Percentiles rank a stretch among this genome's conserved stretches.
Evolutionary conservation across 2,329 filamentous ascomycete genomes (phyloP).

Genomic region (Hypoxylon sp.): DNA sequence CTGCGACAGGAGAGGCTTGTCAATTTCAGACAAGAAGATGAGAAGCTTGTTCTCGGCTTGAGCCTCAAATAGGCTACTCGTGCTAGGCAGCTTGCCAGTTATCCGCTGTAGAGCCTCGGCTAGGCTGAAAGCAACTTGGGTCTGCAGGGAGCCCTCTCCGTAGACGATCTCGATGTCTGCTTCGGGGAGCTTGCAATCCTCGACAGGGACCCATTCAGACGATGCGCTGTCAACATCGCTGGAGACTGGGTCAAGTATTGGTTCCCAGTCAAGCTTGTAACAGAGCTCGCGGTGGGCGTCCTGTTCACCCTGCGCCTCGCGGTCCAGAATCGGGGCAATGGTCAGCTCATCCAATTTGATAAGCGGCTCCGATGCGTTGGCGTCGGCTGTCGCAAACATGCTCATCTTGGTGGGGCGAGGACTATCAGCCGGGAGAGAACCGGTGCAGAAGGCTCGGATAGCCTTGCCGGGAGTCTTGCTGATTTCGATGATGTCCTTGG

Average conservation of each 20-base stretch:
- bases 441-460: constrained; percentile 54
- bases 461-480: constrained; percentile 48
- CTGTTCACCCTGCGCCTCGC: constrained; percentile 45
- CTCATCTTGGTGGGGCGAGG: constrained; percentile 54
- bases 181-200: constrained; percentile 41
- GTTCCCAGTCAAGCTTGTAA: constrained; percentile 62
- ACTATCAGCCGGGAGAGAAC: constrained; percentile 44
- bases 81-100: constrained; percentile 51
- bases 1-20: constrained; percentile 57
- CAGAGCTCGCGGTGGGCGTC: constrained; percentile 57
- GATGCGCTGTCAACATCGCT: constrained; percentile 29
- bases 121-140: constrained; percentile 51
- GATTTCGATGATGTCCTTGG: constrained; percentile 45
- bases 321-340: constrained; percentile 57
- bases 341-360: constrained; percentile 54
- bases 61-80: constrained; percentile 49
- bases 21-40: constrained; percentile 59
- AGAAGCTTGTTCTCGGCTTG: constrained; percentile 53
- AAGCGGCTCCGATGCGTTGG: constrained; percentile 49
- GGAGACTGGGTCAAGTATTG: constrained; percentile 50
- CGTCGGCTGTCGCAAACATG: constrained; percentile 52
- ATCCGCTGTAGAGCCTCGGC: constrained; percentile 49
- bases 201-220: constrained; percentile 26
- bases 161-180: constrained; percentile 55
- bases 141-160: constrained; percentile 50